Conservation (phyloP, 2,329 filamentous ascomycete species). For the Pseudopithomyces maydicus region DNA sequence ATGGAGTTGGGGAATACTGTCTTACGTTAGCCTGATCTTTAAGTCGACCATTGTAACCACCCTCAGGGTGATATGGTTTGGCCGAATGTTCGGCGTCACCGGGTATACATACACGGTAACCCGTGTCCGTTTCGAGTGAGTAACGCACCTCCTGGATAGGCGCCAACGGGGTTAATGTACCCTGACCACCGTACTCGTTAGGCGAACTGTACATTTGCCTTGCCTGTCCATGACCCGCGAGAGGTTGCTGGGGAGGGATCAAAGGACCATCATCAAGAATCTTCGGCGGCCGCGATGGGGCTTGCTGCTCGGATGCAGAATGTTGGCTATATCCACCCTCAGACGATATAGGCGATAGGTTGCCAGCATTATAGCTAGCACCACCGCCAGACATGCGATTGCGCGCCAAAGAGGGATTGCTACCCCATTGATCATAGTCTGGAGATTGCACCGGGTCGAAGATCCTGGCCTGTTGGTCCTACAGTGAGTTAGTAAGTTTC, state of each 20-base stretch:
- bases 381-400: constrained; percentile 45
- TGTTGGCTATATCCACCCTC: constrained; percentile 46
- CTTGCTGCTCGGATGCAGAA: constrained; percentile 44
- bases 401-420: constrained; percentile 48
- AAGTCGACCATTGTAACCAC: not conserved
- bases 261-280: constrained; percentile 63
- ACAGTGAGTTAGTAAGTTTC: constrained; percentile 16
- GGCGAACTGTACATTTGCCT: constrained; percentile 46
- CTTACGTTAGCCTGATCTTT: constrained; percentile 10
- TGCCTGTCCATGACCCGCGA: constrained; percentile 44
- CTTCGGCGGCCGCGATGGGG: constrained; percentile 58
- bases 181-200: constrained; percentile 43
- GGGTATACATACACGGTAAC: constrained; percentile 28
- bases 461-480: constrained; percentile 74
- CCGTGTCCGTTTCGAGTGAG: constrained; percentile 53
- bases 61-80: not conserved
- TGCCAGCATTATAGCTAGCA: constrained; percentile 35
- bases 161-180: constrained; percentile 48
- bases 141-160: constrained; percentile 59
- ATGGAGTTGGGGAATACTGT: constrained; percentile 40
- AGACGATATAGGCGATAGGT: constrained; percentile 45
- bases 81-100: not conserved
- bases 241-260: constrained; percentile 56
- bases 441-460: constrained; percentile 56
- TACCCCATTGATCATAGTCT: constrained; percentile 56